Percentiles rank a stretch among this genome's conserved stretches.
Evolutionary conservation across 1,284 basidiomycete genomes (phyloP).

Genomic region (Ceratobasidium sp.): DNA sequence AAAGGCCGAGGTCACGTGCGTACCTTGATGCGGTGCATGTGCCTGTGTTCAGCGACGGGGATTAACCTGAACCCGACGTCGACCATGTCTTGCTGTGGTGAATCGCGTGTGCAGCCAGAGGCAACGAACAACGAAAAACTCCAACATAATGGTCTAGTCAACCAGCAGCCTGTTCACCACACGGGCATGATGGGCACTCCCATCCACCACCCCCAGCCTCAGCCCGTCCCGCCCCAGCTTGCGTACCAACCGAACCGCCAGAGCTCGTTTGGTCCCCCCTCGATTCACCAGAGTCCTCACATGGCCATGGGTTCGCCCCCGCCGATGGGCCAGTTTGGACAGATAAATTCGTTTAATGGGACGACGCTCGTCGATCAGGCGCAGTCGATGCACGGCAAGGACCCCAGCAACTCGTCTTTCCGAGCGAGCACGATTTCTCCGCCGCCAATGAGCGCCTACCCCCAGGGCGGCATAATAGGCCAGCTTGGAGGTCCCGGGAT

Average conservation of each 20-base stretch:
- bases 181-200: constrained; percentile 13
- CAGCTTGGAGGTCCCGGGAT: constrained; percentile 11
- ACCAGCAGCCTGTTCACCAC: constrained; percentile 24
- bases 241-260: constrained; percentile 33
- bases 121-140: constrained; percentile 61
- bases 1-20: background rate
- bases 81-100: constrained; percentile 46
- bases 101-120: constrained; percentile 32
- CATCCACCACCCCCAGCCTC: constrained; percentile 36
- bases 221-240: background rate
- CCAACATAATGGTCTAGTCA: constrained; percentile 15
- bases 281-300: background rate
- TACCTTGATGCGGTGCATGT: constrained; percentile 5
- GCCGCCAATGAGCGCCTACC: constrained; percentile 14
- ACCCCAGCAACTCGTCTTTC: constrained; percentile 23
- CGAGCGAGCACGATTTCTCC: constrained; percentile 26
- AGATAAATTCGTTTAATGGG: constrained; percentile 4
- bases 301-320: background rate
- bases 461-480: background rate
- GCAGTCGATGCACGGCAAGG: constrained; percentile 28
- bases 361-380: constrained; percentile 22
- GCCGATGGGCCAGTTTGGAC: constrained; percentile 38
- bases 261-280: constrained; percentile 16
- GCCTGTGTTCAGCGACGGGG: constrained; percentile 24
- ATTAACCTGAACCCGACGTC: background rate